Percentiles rank a stretch among this genome's conserved stretches.
phyloP scores from a whole-genome alignment of 495 filamentous ascomycete genomes.

The Penicillium coffeae region DNA sequence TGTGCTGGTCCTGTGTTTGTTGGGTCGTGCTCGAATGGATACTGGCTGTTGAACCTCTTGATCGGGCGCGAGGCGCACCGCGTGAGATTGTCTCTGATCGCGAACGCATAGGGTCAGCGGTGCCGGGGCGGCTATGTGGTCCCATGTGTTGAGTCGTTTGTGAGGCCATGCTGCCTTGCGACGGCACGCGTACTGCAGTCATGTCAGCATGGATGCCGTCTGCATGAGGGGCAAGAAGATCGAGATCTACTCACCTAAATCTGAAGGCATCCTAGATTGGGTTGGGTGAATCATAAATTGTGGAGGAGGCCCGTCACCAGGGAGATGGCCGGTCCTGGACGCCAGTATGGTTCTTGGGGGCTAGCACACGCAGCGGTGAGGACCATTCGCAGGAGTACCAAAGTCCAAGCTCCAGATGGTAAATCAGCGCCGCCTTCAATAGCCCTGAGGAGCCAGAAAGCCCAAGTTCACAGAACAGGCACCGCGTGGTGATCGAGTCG shows the following conservation, averaged over 20 bases:
- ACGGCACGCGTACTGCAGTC: constrained; percentile 22
- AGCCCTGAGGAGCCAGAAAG: constrained; percentile 1
- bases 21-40: constrained; percentile 67
- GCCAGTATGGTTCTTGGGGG: constrained; percentile 5
- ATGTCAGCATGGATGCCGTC: constrained; percentile 1
- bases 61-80: constrained; percentile 64
- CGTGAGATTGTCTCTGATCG: constrained; percentile 59
- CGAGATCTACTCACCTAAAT: constrained; percentile 19
- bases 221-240: not conserved
- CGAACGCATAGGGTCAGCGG: constrained; percentile 47
- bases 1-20: constrained; percentile 59
- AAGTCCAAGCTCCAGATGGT: constrained; percentile 2
- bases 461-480: constrained; percentile 9
- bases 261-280: constrained; percentile 21
- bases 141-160: constrained; percentile 37
- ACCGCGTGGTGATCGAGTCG: constrained; percentile 25
- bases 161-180: constrained; percentile 30
- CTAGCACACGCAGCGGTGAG: constrained; percentile 10
- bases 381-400: constrained; percentile 10
- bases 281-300: constrained; percentile 13
- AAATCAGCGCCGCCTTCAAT: not conserved
- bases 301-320: constrained; percentile 31
- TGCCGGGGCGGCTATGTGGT: constrained; percentile 42
- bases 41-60: constrained; percentile 82
- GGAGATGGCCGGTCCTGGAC: constrained; percentile 25